Base-by-base conservation (phyloP, 495 filamentous ascomycete species). In the Pyrenopolyporus hunteri region DNA sequence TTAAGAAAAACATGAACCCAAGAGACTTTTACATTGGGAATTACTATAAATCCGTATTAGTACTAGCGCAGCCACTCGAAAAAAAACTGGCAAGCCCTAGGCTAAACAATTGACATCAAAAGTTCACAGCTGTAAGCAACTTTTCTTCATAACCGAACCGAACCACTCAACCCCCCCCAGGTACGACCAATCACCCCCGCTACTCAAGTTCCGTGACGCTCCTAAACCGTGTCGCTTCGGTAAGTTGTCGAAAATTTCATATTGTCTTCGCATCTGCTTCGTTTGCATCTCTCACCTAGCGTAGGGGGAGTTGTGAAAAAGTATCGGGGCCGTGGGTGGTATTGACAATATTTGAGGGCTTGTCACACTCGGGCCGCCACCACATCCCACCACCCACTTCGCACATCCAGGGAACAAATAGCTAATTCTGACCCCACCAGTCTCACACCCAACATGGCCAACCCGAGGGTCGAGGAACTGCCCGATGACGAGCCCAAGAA, bases 391-490 rank as follows among this genome's bases (percentile, higher is more conserved):
- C 31, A n/a, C 31, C 45, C 25, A 37, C 19, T 44, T 60, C 47
- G 39, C 52, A 63, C 46, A 57, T 53, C 23, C n/a, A 22, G 33
- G 35, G n/a, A 65, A 59, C 49, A 51, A 49, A 32, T 46, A 19
- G 45, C 57, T 66, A 50, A 65, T 48, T 19, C 7, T 6, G 48
- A 53, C 68, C 59, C 47, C 46, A 45, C 58, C 58, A 68, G 60
- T 55, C 31, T 26, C 23, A 46, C 51, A 35, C 61, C 76, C 77
- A 88, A 70, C 76, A 99, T 99, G 94, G 89, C 95, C 69, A 94
- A 97, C 80, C 90, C 95, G 75, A 91, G 94, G 74, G 87, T 99
- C 74, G 93, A 98, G 82, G 94, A 99, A 81, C 85, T 98, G 61
- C 89, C 89, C 64, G 93, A 98, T 75, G 94, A 99, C 73, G 84